A percentile compares a stretch with the other conserved stretches of the same genome.
Conservation (phyloP, 345 rosid species). For the Lepidium aucheri region DNA sequence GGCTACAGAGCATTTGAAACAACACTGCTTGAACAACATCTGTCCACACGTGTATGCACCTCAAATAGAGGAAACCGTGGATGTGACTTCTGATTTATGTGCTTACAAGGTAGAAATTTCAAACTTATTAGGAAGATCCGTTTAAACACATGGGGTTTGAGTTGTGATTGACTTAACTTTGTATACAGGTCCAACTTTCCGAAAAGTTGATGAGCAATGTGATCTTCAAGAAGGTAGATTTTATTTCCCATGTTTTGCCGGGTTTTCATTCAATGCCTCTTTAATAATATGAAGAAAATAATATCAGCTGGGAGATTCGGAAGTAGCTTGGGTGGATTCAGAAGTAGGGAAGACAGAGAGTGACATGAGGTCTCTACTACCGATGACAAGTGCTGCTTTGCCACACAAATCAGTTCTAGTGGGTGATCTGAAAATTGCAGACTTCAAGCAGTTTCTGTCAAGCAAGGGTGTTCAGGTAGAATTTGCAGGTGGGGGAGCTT, state of each 20-base stretch:
- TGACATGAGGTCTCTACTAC: slow-evolving; percentile 55
- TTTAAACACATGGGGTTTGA: background rate
- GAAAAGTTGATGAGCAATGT: slow-evolving; percentile 96
- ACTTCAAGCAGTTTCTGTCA: slow-evolving; percentile 85
- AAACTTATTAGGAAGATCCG: background rate
- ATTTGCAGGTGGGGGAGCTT: slow-evolving; percentile 88
- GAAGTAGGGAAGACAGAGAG: slow-evolving; percentile 82
- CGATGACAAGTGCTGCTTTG: slow-evolving; percentile 47
- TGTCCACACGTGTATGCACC: slow-evolving; percentile 94
- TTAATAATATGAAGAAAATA: background rate
- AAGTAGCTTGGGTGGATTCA: slow-evolving; percentile 91
- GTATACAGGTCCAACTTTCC: slow-evolving; percentile 80
- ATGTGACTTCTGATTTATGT: slow-evolving; percentile 93
- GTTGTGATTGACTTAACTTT: background rate
- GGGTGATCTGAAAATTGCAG: slow-evolving; percentile 89
- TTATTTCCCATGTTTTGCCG: background rate
- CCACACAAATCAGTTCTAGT: slow-evolving; percentile 86
- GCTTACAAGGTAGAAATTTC: slow-evolving; percentile 68
- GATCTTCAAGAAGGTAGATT: slow-evolving; percentile 76
- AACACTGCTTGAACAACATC: slow-evolving; percentile 74
- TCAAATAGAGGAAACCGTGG: slow-evolving; percentile 79
- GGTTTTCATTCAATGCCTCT: background rate
- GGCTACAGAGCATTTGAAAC: slow-evolving; percentile 95
- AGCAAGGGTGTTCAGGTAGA: slow-evolving; percentile 95
- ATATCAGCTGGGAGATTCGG: slow-evolving; percentile 78